phyloP scores from a whole-genome alignment of 768 basidiomycete species.

The Mrakia hoshinonis region DNA sequence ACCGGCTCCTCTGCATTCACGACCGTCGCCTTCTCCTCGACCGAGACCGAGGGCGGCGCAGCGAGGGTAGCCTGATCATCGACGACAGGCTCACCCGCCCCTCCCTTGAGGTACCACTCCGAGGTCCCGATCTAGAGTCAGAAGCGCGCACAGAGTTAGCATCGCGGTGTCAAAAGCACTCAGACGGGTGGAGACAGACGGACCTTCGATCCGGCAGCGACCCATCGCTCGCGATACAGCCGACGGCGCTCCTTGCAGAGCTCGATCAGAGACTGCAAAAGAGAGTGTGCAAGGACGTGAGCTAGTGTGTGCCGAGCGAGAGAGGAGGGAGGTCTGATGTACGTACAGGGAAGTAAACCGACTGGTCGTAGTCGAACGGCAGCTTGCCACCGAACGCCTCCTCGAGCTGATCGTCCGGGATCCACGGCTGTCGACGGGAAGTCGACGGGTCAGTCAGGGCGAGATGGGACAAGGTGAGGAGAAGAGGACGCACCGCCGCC shows the following conservation, averaged over 20 bases:
- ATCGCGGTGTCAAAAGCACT: background rate
- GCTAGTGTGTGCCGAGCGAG: background rate
- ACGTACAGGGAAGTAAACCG: slow-evolving; percentile 9
- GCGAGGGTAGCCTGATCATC: background rate
- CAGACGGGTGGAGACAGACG: background rate
- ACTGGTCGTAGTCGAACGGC: slow-evolving; percentile 20
- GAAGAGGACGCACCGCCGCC: background rate
- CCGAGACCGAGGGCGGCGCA: too few species aligned
- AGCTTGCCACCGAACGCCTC: slow-evolving; percentile 19
- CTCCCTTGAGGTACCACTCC: slow-evolving; percentile 25
- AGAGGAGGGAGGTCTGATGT: background rate
- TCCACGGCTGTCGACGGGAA: slow-evolving; percentile 8
- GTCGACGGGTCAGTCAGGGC: background rate
- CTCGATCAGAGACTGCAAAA: background rate
- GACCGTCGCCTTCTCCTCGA: too few species aligned
- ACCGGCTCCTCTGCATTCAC: too few species aligned
- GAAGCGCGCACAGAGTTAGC: background rate
- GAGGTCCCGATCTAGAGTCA: slow-evolving; percentile 19
- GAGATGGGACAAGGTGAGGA: background rate
- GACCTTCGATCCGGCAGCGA: slow-evolving; percentile 1
- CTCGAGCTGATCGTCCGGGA: slow-evolving; percentile 23
- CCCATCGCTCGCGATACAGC: slow-evolving; percentile 17
- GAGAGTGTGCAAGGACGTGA: background rate
- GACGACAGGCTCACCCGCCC: background rate
- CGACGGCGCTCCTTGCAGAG: background rate